Evolutionary conservation across 2,329 filamentous ascomycete genomes (phyloP).

Genomic region (Fusarium bulbicola): DNA sequence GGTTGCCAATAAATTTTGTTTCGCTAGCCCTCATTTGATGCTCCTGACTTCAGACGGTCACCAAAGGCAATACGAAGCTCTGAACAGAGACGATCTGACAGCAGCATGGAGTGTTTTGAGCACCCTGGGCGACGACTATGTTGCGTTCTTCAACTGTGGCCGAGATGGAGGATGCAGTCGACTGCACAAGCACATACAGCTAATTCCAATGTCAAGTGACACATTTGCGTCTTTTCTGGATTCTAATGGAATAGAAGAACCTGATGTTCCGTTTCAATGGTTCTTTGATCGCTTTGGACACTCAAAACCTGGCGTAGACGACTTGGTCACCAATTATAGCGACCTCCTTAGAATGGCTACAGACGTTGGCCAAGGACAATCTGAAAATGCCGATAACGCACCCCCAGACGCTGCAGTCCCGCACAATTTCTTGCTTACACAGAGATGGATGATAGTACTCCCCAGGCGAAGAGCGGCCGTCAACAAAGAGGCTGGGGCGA

Average conservation of each 20-base stretch:
- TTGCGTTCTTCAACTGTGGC: neutral
- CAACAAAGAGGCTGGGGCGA: neutral
- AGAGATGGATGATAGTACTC: neutral
- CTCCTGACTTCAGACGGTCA: neutral
- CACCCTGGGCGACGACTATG: fast-evolving
- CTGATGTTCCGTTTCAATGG: neutral
- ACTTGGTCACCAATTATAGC: neutral
- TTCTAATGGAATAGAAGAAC: fast-evolving
- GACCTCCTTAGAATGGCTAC: neutral
- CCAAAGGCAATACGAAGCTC: neutral
- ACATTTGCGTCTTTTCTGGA: neutral
- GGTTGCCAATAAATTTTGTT: neutral
- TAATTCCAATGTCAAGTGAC: neutral
- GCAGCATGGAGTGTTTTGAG: neutral
- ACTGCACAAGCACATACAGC: slow-evolving; percentile 4
- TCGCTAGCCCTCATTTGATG: neutral
- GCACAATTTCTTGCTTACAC: neutral
- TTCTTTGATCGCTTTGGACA: neutral
- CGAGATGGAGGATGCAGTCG: slow-evolving; percentile 2
- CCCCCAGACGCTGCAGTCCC: neutral
- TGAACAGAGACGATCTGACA: neutral
- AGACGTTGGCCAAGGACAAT: neutral
- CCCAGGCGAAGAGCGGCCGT: neutral
- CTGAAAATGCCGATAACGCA: neutral
- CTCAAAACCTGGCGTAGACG: fast-evolving